These are phyloP conservation scores for Datura wrightii DNA, from an alignment of 257 asterid species.

Conservation along the genomic window DNA sequence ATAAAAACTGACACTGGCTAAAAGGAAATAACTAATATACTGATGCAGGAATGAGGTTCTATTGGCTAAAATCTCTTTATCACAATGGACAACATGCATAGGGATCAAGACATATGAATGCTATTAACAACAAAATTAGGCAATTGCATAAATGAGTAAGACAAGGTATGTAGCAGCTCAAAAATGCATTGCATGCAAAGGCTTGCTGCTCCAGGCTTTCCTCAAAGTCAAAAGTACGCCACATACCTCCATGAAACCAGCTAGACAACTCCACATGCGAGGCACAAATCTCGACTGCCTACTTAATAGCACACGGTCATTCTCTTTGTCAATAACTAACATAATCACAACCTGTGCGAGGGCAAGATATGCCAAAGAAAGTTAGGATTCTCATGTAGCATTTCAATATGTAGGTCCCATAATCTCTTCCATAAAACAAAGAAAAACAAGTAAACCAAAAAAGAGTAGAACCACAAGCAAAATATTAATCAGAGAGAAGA, in stretches of 20 bases:
- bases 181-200: background rate
- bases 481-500: slow-evolving; percentile 26
- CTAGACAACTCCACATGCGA: slow-evolving; percentile 99
- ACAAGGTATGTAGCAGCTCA: background rate
- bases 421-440: background rate
- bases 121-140: background rate
- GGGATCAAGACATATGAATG: slow-evolving; percentile 7
- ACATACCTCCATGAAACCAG: slow-evolving; percentile 93
- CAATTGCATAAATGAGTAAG: background rate
- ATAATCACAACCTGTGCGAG: slow-evolving; percentile 83
- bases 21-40: background rate
- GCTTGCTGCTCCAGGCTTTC: background rate
- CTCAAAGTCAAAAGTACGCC: slow-evolving; percentile 1
- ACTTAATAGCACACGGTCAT: slow-evolving; percentile 80
- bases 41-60: background rate
- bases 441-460: slow-evolving; percentile 14
- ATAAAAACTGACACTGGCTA: slow-evolving; percentile 9
- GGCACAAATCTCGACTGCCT: slow-evolving; percentile 96
- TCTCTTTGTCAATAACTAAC: slow-evolving; percentile 91
- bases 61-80: background rate
- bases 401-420: background rate
- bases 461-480: background rate
- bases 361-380: slow-evolving; percentile 33
- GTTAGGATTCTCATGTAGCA: slow-evolving; percentile 22
- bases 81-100: background rate